Evolutionary conservation across 139 green algal genomes (phyloP).

Genomic region (Chlorella sp.): DNA sequence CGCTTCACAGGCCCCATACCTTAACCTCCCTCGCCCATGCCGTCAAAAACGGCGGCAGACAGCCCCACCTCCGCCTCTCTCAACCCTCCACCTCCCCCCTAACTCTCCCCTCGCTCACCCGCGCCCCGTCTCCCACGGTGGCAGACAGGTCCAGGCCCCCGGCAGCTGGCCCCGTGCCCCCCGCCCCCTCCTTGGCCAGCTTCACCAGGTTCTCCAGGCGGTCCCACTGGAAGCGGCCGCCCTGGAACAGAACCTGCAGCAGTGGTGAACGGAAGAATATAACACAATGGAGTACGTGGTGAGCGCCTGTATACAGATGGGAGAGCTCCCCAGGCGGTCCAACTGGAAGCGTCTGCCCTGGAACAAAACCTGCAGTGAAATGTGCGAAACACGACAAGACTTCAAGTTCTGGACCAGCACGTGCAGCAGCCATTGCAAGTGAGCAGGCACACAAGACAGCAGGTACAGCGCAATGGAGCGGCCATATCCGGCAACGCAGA

Average conservation of each 20-base stretch:
- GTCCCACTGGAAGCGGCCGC: slow-evolving; percentile 95
- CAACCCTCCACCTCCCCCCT: not conserved
- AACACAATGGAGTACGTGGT: no score
- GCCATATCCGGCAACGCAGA: not conserved
- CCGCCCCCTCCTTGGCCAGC: slow-evolving; percentile 67
- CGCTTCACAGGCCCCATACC: not conserved
- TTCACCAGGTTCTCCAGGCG: slow-evolving; percentile 95
- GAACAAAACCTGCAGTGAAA: slow-evolving; percentile 80
- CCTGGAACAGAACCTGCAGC: slow-evolving; percentile 85
- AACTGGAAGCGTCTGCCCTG: slow-evolving; percentile 93
- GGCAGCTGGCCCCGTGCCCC: not conserved
- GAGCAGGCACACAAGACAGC: not conserved
- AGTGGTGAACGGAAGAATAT: no score
- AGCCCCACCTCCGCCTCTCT: no score
- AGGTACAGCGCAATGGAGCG: not conserved
- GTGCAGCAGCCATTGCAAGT: no score
- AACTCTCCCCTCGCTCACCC: slow-evolving; percentile 16
- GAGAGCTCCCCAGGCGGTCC: slow-evolving; percentile 95
- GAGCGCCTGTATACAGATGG: no score
- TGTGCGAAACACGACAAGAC: no score
- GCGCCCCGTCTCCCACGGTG: slow-evolving; percentile 79
- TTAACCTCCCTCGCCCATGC: not conserved
- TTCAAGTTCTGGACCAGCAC: no score
- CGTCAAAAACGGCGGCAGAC: no score
- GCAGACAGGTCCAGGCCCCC: slow-evolving; percentile 87